Conservation (phyloP, 192 early-diverging fungal genomes). For the Coemansia pectinata region DNA sequence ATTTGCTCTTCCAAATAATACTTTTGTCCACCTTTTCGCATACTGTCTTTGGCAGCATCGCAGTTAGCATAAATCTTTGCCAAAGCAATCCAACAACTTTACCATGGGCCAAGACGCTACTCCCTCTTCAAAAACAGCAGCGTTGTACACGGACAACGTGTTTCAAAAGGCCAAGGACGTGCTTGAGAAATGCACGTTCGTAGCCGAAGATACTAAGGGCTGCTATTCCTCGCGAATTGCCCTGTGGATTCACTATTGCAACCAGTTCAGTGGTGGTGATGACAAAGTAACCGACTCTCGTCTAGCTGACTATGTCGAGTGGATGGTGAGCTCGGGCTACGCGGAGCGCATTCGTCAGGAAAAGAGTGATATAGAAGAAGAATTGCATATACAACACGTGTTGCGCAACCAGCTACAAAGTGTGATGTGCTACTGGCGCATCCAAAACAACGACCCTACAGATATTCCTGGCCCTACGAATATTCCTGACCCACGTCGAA, state of each 20-base stretch:
- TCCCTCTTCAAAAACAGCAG: not conserved
- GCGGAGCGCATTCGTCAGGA: conserved; percentile 34
- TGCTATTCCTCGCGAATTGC: conserved; percentile 55
- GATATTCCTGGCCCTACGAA: too few relatives aligned
- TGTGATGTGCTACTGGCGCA: conserved; percentile 52
- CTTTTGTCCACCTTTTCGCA: not conserved
- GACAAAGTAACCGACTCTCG: conserved; percentile 34
- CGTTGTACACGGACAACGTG: conserved; percentile 9
- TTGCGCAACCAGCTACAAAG: conserved; percentile 51
- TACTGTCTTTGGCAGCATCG: not conserved
- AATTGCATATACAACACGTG: conserved; percentile 41
- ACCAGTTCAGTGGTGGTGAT: not conserved
- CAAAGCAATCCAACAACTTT: too few relatives aligned
- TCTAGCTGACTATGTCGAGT: conserved; percentile 49
- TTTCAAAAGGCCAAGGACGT: conserved; percentile 41
- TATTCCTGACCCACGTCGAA: too few relatives aligned
- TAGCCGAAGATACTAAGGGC: conserved; percentile 39
- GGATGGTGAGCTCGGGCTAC: conserved; percentile 52
- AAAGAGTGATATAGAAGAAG: too few relatives aligned
- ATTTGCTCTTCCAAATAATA: not conserved
- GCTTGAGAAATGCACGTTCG: conserved; percentile 33
- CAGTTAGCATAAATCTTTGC: too few relatives aligned
- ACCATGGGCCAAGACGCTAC: too few relatives aligned
- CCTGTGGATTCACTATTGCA: conserved; percentile 51
- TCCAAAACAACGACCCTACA: conserved; percentile 23